These are phyloP conservation scores for Verbascum thapsus DNA, from an alignment of 257 asterid species.

Conservation along the genomic window DNA sequence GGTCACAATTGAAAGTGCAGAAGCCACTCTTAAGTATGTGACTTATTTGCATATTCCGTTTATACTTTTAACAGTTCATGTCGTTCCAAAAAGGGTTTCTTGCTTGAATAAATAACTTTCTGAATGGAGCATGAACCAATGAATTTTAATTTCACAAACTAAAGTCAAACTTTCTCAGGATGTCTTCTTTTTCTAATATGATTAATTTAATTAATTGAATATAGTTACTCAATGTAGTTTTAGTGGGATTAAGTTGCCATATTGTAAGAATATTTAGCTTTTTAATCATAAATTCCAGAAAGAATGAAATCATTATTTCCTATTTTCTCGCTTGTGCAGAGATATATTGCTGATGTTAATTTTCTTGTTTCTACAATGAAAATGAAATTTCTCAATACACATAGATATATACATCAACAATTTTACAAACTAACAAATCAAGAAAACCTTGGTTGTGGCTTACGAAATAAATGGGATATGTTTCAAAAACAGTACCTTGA, in stretches of 20 bases:
- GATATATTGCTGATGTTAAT: not conserved
- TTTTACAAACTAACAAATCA: not conserved
- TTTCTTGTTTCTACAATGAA: not conserved
- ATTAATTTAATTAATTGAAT: not conserved
- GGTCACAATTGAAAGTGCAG: conserved; percentile 77
- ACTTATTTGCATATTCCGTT: conserved; percentile 12
- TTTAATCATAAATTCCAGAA: conserved; percentile 5
- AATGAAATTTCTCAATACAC: not conserved
- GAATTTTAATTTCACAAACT: not conserved
- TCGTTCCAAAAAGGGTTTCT: conserved; percentile 12
- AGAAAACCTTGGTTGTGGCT: not conserved
- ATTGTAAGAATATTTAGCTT: not conserved
- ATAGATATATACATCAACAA: not conserved
- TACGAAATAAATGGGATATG: not conserved
- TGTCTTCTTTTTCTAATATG: too few relatives aligned
- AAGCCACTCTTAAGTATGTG: conserved; percentile 71
- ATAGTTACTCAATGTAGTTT: not conserved
- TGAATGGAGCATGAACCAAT: conserved; percentile 2
- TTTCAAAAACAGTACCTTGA: not conserved
- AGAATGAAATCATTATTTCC: not conserved
- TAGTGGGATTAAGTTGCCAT: not conserved
- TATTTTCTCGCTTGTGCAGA: not conserved
- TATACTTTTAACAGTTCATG: not conserved
- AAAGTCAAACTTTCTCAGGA: too few relatives aligned
- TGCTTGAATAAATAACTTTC: not conserved